Evolutionary conservation across 169 alveolate species (phyloP).

Genomic region (Amoebophrya sp.): DNA sequence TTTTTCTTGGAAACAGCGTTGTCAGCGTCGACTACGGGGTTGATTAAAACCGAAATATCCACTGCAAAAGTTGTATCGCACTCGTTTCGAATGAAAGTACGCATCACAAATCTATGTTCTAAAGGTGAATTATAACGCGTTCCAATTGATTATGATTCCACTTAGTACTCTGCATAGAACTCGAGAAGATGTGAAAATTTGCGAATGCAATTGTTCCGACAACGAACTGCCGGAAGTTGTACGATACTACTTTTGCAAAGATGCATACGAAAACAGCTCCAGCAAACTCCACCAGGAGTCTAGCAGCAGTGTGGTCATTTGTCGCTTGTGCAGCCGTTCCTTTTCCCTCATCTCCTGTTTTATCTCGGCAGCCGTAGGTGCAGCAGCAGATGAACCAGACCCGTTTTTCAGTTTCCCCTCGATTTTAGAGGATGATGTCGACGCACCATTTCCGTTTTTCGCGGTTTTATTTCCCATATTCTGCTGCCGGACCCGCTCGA

Average conservation of each 20-base stretch:
- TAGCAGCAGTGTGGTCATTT: not conserved
- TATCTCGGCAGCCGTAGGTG: not conserved
- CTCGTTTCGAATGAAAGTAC: not conserved
- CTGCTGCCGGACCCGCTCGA: not conserved
- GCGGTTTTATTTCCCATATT: not conserved
- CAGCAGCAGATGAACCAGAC: not conserved
- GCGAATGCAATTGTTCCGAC: not conserved
- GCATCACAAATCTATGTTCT: not conserved
- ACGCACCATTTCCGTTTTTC: not conserved
- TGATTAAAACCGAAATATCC: not conserved
- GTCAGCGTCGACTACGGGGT: not conserved
- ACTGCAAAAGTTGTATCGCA: not conserved
- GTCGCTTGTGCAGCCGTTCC: constrained; percentile 3
- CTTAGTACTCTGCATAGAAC: not conserved
- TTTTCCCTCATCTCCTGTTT: not conserved
- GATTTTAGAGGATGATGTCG: not conserved
- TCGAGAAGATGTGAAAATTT: not conserved
- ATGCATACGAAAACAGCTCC: not conserved
- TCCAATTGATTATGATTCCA: not conserved
- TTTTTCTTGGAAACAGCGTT: not conserved
- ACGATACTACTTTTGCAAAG: not conserved
- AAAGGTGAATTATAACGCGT: not conserved
- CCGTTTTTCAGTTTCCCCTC: not conserved
- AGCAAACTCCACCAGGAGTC: not conserved
- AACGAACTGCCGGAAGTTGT: not conserved